Percentiles rank a stretch among this genome's conserved stretches.
These are phyloP conservation scores for Xylaria digitata DNA, from an alignment of 2,329 filamentous ascomycete genomes.

Conservation along the genomic window DNA sequence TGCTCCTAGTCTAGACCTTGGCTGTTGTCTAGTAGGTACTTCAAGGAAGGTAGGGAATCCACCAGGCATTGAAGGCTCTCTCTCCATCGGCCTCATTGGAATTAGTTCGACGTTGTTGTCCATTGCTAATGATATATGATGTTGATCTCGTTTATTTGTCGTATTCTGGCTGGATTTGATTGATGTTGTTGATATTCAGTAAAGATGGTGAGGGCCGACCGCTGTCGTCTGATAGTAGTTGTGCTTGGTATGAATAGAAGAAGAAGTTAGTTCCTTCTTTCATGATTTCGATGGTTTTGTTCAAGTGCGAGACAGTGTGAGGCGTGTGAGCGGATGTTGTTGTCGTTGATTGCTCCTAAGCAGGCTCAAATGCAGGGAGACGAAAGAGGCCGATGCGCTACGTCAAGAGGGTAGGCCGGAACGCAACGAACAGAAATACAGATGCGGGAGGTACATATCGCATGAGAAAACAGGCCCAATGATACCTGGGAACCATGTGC, in stretches of 20 bases:
- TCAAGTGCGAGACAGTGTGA: conserved; percentile 45
- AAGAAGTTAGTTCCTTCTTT: conserved; percentile 38
- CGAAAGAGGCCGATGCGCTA: conserved; percentile 48
- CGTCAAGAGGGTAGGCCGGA: conserved; percentile 43
- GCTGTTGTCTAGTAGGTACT: conserved; percentile 36
- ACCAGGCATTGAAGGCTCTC: conserved; percentile 44
- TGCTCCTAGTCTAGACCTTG: conserved; percentile 39
- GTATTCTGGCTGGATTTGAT: conserved; percentile 44
- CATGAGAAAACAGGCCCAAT: conserved; percentile 32
- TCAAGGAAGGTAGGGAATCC: conserved; percentile 45
- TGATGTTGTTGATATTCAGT: conserved; percentile 33
- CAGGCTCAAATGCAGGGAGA: conserved; percentile 42
- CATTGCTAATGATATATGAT: conserved; percentile 24
- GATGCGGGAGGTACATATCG: conserved; percentile 33
- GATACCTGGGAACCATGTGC: conserved; percentile 20
- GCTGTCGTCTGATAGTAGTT: conserved; percentile 39
- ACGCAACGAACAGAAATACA: conserved; percentile 39
- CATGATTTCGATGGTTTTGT: conserved; percentile 44
- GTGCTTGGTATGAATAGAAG: conserved; percentile 37
- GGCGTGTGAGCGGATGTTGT: conserved; percentile 41
- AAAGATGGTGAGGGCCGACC: conserved; percentile 33
- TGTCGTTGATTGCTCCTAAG: conserved; percentile 36
- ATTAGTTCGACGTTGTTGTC: conserved; percentile 41
- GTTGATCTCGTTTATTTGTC: conserved; percentile 37
- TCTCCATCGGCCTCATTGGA: conserved; percentile 42